A percentile compares a stretch with the other conserved stretches of the same genome.
These are phyloP conservation scores for Aspergillus sp. DNA, from an alignment of 2,329 filamentous ascomycete species.

Conservation along the genomic window DNA sequence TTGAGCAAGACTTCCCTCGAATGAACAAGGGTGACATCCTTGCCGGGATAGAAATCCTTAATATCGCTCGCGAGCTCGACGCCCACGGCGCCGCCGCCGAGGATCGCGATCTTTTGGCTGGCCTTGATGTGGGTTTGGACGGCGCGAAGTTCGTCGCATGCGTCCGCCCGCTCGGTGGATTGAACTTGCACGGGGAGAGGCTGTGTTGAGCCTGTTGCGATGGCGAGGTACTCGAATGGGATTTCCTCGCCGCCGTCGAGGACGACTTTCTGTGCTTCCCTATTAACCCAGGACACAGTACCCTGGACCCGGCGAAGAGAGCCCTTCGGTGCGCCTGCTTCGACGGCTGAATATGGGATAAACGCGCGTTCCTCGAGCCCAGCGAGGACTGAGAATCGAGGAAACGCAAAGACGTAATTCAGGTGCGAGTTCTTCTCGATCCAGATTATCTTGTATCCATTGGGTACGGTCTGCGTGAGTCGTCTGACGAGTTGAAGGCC, in stretches of 20 bases:
- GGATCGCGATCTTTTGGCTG: constrained; percentile 3
- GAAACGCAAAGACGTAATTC: constrained; percentile 8
- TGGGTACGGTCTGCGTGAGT: constrained; percentile 55
- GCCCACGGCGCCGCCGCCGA: constrained; percentile 16
- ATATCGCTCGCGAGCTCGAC: constrained; percentile 15
- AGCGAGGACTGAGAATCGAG: not conserved
- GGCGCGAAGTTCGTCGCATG: not conserved
- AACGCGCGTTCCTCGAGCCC: constrained; percentile 14
- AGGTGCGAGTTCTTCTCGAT: constrained; percentile 19
- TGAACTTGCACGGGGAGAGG: constrained; percentile 1
- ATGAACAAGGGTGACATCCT: constrained; percentile 13
- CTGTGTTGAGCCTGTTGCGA: constrained; percentile 10
- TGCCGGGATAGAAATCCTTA: constrained; percentile 8
- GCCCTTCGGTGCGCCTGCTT: not conserved
- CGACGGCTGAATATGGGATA: constrained; percentile 13
- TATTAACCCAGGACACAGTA: not conserved
- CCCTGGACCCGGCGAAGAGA: not conserved
- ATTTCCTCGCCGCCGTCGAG: not conserved
- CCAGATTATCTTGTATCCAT: constrained; percentile 30
- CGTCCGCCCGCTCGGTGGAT: not conserved
- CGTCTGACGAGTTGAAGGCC: constrained; percentile 56
- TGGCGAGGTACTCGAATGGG: constrained; percentile 5
- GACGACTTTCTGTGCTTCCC: not conserved
- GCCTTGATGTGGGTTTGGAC: constrained; percentile 2
- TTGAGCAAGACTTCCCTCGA: constrained; percentile 60